Conservation (phyloP, 2,329 filamentous ascomycete genomes). For the Aspergillus aculeatinus region DNA sequence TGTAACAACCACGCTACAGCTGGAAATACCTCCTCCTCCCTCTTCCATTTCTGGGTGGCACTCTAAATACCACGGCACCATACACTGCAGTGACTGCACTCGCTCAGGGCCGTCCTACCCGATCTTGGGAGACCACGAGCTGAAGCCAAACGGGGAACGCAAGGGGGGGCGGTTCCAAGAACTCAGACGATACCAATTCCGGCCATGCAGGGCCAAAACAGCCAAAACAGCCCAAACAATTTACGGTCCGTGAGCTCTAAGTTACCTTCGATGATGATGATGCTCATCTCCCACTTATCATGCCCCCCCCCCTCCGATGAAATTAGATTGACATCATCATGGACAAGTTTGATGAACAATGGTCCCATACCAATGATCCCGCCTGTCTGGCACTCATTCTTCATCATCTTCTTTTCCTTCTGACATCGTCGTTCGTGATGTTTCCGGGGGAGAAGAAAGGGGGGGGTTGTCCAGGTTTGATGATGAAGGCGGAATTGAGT, state of each 20-base stretch:
- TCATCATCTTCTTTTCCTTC: neutral
- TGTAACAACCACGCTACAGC: neutral
- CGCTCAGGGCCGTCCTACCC: slow-evolving; percentile 19
- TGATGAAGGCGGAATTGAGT: neutral
- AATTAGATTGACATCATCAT: neutral
- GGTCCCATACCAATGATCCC: neutral
- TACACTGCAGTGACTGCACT: neutral
- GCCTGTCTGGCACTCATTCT: neutral
- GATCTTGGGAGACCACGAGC: slow-evolving; percentile 22
- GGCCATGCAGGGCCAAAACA: slow-evolving; percentile 21
- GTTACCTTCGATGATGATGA: neutral
- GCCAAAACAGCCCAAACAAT: slow-evolving; percentile 16
- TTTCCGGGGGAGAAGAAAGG: neutral
- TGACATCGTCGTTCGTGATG: neutral
- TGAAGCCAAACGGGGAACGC: slow-evolving; percentile 17
- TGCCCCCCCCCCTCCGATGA: neutral
- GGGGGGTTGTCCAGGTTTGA: neutral
- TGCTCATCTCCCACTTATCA: neutral
- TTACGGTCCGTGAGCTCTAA: neutral
- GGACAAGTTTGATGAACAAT: neutral
- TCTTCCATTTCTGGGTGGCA: neutral
- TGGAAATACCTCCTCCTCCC: slow-evolving; percentile 12
- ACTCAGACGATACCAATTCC: slow-evolving; percentile 16
- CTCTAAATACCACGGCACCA: slow-evolving; percentile 1
- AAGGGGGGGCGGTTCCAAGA: slow-evolving; percentile 17